A percentile compares a stretch with the other conserved stretches of the same genome.
Conservation (phyloP, 2,329 filamentous ascomycete species). For the Apiospora hydei region DNA sequence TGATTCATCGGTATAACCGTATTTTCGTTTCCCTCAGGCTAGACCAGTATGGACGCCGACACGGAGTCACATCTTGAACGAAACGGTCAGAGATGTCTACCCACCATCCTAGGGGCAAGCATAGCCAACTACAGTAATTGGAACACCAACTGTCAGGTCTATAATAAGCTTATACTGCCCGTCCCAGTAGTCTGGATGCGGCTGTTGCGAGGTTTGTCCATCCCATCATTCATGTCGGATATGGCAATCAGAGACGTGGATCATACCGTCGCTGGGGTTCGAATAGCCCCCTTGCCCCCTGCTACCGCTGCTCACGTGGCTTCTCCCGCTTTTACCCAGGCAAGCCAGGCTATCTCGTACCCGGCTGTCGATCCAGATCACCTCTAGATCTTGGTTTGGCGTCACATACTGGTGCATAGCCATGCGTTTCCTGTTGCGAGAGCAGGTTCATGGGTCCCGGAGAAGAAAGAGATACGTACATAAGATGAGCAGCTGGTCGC, state of each 20-base stretch:
- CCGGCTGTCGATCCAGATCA: background rate
- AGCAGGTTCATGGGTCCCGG: background rate
- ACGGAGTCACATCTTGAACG: background rate
- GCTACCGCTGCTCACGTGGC: too few relatives aligned
- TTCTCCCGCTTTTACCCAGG: background rate
- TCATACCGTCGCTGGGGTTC: too few relatives aligned
- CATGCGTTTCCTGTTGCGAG: background rate
- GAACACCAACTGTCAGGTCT: background rate
- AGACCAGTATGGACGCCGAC: background rate
- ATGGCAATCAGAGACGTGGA: background rate
- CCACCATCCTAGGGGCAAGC: background rate
- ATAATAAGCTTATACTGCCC: background rate
- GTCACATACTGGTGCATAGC: background rate
- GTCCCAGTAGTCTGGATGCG: background rate
- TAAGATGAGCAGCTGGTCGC: conserved; percentile 3
- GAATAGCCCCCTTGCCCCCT: too few relatives aligned
- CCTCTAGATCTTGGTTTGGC: background rate
- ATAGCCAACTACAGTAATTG: background rate
- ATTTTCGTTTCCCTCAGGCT: background rate
- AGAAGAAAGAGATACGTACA: background rate
- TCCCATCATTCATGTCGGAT: background rate
- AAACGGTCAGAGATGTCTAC: background rate
- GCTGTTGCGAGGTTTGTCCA: background rate
- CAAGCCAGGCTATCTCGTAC: background rate
- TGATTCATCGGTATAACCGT: background rate